phyloP scores from a whole-genome alignment of 2,329 filamentous ascomycete genomes.

The Zymoseptoria ardabiliae region DNA sequence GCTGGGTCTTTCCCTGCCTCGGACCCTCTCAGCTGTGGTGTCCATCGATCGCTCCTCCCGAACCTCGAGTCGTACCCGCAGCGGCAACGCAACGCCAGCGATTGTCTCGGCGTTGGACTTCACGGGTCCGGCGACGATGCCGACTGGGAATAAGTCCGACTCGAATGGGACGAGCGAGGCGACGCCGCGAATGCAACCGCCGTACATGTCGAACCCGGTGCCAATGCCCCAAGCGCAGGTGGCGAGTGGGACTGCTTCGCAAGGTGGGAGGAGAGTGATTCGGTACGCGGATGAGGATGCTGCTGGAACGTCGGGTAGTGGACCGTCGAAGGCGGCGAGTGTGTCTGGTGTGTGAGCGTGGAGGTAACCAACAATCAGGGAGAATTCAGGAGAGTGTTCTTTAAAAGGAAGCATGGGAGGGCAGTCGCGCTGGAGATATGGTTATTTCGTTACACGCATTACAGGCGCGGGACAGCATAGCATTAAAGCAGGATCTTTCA shows the following conservation, averaged over 20 bases:
- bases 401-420: too few relatives aligned
- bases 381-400: too few relatives aligned
- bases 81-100: neutral
- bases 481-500: neutral
- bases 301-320: neutral
- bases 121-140: neutral
- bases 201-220: neutral
- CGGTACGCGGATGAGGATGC: neutral
- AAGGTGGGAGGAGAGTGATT: neutral
- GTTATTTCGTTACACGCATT: too few relatives aligned
- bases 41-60: slow-evolving; percentile 11
- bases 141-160: neutral
- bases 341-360: neutral
- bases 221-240: neutral
- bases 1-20: slow-evolving; percentile 53
- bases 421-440: too few relatives aligned
- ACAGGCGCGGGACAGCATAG: too few relatives aligned
- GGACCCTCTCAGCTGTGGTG: slow-evolving; percentile 41
- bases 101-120: neutral
- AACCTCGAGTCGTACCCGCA: slow-evolving; percentile 5
- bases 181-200: neutral
- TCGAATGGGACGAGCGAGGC: neutral
- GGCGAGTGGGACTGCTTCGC: neutral
- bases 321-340: neutral
- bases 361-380: too few relatives aligned